phyloP scores from a whole-genome alignment of 768 basidiomycete genomes.

The Auriscalpium orientale region DNA sequence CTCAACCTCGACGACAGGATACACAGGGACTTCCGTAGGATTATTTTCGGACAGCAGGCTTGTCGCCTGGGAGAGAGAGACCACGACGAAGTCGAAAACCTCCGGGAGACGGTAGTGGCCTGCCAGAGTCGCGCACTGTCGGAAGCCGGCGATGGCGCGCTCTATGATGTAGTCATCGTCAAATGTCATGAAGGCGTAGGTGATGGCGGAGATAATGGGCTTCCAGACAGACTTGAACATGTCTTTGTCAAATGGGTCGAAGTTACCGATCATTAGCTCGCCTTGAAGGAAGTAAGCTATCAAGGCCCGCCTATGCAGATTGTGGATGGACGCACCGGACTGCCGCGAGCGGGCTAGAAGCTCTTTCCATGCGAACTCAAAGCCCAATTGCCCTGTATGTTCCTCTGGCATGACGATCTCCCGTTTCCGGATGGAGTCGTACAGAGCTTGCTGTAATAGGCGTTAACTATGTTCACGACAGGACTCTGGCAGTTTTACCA shows the following conservation, averaged over 20 bases:
- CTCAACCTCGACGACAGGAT: slow-evolving; percentile 86
- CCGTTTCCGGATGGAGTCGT: slow-evolving; percentile 86
- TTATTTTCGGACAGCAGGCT: slow-evolving; percentile 72
- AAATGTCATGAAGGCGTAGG: slow-evolving; percentile 92
- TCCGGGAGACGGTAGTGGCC: slow-evolving; percentile 85
- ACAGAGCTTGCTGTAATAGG: slow-evolving; percentile 65
- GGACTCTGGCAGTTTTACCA: slow-evolving; percentile 41
- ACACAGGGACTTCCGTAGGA: slow-evolving; percentile 67
- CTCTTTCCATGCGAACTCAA: slow-evolving; percentile 99
- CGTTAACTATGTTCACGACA: background rate
- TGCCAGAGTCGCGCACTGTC: slow-evolving; percentile 92
- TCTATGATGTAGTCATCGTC: slow-evolving; percentile 97
- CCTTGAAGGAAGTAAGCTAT: slow-evolving; percentile 29
- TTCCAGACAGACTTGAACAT: slow-evolving; percentile 97
- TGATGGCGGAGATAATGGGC: slow-evolving; percentile 87
- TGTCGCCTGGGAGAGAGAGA: slow-evolving; percentile 88
- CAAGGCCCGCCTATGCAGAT: too few relatives aligned
- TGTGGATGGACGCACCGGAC: slow-evolving; percentile 45
- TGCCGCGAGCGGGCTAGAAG: slow-evolving; percentile 73
- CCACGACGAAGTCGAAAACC: slow-evolving; percentile 94
- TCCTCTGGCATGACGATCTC: slow-evolving; percentile 99
- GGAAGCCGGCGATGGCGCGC: slow-evolving; percentile 90
- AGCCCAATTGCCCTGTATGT: slow-evolving; percentile 91
- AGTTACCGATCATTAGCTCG: slow-evolving; percentile 69
- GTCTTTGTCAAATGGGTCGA: slow-evolving; percentile 73